phyloP scores from a whole-genome alignment of 768 basidiomycete species.

The Russula olivacea region DNA sequence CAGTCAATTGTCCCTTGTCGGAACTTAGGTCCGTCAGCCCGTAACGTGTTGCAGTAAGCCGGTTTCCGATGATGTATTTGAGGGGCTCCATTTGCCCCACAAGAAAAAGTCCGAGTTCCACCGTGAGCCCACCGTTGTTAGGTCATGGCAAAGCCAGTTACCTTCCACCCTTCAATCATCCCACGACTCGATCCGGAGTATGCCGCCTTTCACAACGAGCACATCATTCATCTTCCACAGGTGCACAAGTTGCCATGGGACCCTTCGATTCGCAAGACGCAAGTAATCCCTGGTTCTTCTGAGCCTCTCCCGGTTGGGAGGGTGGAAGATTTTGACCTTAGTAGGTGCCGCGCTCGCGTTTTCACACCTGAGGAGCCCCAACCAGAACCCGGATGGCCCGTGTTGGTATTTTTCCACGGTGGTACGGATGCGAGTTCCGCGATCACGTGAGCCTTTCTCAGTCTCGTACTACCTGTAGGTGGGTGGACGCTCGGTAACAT shows the following conservation, averaged over 20 bases:
- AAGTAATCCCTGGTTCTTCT: slow-evolving; percentile 53
- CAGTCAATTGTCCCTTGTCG: neutral
- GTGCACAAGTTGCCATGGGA: slow-evolving; percentile 59
- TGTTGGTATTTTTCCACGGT: slow-evolving; percentile 70
- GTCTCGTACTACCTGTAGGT: slow-evolving; percentile 36
- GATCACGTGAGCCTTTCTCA: neutral
- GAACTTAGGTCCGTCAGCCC: slow-evolving; percentile 2
- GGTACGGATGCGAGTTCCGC: slow-evolving; percentile 36
- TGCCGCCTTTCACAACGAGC: slow-evolving; percentile 50
- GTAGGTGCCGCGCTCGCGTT: slow-evolving; percentile 50
- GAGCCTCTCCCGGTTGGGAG: slow-evolving; percentile 50
- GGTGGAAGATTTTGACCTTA: slow-evolving; percentile 48
- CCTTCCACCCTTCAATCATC: slow-evolving; percentile 58
- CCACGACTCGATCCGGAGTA: slow-evolving; percentile 61
- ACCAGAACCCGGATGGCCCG: slow-evolving; percentile 60
- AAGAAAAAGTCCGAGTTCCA: neutral
- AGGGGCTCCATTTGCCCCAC: slow-evolving; percentile 1
- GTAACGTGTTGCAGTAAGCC: neutral
- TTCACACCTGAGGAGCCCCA: slow-evolving; percentile 54
- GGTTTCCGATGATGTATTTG: slow-evolving; percentile 4
- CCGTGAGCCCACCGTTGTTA: neutral
- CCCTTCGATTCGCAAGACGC: slow-evolving; percentile 46
- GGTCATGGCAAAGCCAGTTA: slow-evolving; percentile 34
- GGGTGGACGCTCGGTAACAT: slow-evolving; percentile 75
- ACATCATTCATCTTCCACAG: slow-evolving; percentile 42